Evolutionary conservation across 2,329 filamentous ascomycete species (phyloP).

Genomic region (Pseudocercospora vitis): DNA sequence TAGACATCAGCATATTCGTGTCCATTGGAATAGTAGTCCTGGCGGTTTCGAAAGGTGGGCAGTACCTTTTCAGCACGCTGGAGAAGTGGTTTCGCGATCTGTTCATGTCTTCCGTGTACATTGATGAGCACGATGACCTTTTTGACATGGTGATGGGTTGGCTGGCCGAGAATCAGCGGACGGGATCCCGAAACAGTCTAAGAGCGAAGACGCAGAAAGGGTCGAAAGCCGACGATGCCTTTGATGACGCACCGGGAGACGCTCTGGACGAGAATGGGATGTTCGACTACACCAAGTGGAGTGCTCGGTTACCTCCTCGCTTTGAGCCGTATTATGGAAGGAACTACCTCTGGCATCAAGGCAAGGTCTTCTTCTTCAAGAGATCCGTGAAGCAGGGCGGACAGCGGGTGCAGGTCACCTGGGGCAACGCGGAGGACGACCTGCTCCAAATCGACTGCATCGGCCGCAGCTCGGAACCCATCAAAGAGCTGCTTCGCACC

Average conservation of each 20-base stretch:
- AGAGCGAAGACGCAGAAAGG: slow-evolving; percentile 44
- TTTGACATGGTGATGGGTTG: slow-evolving; percentile 47
- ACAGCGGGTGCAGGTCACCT: slow-evolving; percentile 30
- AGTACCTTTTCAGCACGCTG: slow-evolving; percentile 40
- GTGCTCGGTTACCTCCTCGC: slow-evolving; percentile 48
- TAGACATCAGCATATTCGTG: slow-evolving; percentile 52
- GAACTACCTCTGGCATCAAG: slow-evolving; percentile 47
- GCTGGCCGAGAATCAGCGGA: slow-evolving; percentile 45
- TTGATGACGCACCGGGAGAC: slow-evolving; percentile 39
- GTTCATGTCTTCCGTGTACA: slow-evolving; percentile 47
- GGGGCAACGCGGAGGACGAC: slow-evolving; percentile 41
- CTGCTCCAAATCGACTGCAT: slow-evolving; percentile 48
- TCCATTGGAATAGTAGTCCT: slow-evolving; percentile 46
- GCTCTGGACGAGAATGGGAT: slow-evolving; percentile 44
- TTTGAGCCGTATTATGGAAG: slow-evolving; percentile 53
- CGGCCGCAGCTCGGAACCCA: slow-evolving; percentile 49
- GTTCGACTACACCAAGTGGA: slow-evolving; percentile 54
- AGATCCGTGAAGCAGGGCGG: slow-evolving; percentile 39
- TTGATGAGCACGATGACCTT: slow-evolving; percentile 48
- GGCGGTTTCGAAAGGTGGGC: slow-evolving; percentile 41
- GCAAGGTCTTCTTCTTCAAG: slow-evolving; percentile 45
- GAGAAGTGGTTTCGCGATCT: slow-evolving; percentile 38
- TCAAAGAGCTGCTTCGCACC: slow-evolving; percentile 49
- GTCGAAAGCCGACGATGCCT: slow-evolving; percentile 36
- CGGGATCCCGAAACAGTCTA: slow-evolving; percentile 39